phyloP scores from a whole-genome alignment of 257 asterid genomes.

The Petrea volubilis region DNA sequence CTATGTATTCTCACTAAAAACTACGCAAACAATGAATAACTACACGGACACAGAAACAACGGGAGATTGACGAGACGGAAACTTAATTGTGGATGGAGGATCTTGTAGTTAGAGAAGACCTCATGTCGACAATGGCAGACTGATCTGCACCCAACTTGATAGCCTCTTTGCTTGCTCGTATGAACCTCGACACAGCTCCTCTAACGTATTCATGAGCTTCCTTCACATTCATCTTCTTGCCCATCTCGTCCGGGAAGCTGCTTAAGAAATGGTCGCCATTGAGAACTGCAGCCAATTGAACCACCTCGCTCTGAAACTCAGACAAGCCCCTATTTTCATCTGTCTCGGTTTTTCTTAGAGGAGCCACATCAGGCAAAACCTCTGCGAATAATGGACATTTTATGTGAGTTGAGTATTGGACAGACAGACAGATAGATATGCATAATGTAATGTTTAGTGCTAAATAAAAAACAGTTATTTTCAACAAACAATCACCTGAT shows the following conservation, averaged over 20 bases:
- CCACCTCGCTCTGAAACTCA: conserved; percentile 72
- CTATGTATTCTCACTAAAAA: not conserved
- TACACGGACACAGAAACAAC: not conserved
- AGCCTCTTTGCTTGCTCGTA: conserved; percentile 78
- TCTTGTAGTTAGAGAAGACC: conserved; percentile 78
- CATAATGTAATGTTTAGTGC: not conserved
- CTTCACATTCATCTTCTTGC: conserved; percentile 68
- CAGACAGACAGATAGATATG: not conserved
- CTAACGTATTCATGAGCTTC: conserved; percentile 60
- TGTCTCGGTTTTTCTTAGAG: conserved; percentile 43
- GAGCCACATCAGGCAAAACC: conserved; percentile 57
- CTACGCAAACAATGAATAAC: not conserved
- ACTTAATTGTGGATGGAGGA: conserved; percentile 41
- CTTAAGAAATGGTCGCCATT: conserved; percentile 74
- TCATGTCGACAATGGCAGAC: conserved; percentile 78
- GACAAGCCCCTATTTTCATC: conserved; percentile 58
- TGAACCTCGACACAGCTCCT: conserved; percentile 72
- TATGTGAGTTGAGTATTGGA: not conserved
- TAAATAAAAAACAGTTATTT: not conserved
- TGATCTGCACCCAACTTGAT: conserved; percentile 59
- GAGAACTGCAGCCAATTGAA: conserved; percentile 69
- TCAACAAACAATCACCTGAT: too few species aligned
- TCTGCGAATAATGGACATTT: conserved; percentile 34
- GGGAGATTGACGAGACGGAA: not conserved
- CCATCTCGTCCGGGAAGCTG: conserved; percentile 50